phyloP scores from a whole-genome alignment of 2,329 filamentous ascomycete genomes.

The Aspergillus phoenicis region DNA sequence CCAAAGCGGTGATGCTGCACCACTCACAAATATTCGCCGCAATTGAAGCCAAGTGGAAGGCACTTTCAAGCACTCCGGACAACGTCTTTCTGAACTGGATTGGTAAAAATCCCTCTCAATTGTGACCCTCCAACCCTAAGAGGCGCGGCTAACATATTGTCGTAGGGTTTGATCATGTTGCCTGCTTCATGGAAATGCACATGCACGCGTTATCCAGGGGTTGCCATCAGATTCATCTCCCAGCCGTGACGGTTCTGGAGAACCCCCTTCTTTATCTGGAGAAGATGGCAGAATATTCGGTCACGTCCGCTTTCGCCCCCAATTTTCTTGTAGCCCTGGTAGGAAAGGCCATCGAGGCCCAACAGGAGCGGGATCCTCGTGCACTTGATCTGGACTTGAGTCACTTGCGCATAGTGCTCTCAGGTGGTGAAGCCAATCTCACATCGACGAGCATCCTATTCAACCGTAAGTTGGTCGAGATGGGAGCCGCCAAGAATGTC shows the following conservation, averaged over 20 bases:
- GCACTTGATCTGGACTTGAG: slow-evolving; percentile 28
- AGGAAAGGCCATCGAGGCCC: slow-evolving; percentile 5
- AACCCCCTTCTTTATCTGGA: slow-evolving; percentile 47
- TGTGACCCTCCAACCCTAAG: background rate
- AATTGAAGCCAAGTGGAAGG: slow-evolving; percentile 42
- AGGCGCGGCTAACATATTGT: background rate
- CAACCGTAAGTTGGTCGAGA: slow-evolving; percentile 35
- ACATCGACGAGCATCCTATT: slow-evolving; percentile 39
- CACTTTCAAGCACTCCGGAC: slow-evolving; percentile 31
- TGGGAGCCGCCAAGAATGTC: slow-evolving; percentile 44
- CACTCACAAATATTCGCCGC: slow-evolving; percentile 50
- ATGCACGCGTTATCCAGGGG: slow-evolving; percentile 46
- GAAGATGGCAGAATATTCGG: slow-evolving; percentile 42
- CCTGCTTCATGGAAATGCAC: slow-evolving; percentile 55
- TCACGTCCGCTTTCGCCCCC: slow-evolving; percentile 29
- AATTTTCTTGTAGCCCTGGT: slow-evolving; percentile 28
- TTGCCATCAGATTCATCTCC: slow-evolving; percentile 26
- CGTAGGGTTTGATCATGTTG: slow-evolving; percentile 55
- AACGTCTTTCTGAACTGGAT: slow-evolving; percentile 53
- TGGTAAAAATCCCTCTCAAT: slow-evolving; percentile 20
- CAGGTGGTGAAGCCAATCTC: slow-evolving; percentile 45
- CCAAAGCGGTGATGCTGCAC: slow-evolving; percentile 53
- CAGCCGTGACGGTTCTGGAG: slow-evolving; percentile 19
- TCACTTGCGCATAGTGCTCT: slow-evolving; percentile 31
- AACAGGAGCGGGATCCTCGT: slow-evolving; percentile 52